phyloP scores from a whole-genome alignment of 2,329 filamentous ascomycete species.

The Huntiella bhutanensis region DNA sequence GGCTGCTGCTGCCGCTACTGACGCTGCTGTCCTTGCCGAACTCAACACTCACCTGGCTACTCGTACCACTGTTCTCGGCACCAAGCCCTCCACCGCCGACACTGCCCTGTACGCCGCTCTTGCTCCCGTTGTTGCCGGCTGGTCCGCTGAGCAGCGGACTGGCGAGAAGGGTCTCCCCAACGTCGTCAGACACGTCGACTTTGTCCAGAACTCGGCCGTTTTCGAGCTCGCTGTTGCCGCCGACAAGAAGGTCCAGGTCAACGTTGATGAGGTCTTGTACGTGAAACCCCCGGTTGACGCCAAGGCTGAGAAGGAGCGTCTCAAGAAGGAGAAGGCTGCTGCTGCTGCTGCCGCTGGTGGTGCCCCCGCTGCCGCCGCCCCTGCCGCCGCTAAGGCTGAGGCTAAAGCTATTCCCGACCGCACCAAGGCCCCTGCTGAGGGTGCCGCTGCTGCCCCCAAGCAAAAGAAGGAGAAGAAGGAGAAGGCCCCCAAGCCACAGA shows the following conservation, averaged over 20 bases:
- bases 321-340: conserved; percentile 88
- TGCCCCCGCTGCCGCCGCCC: conserved; percentile 15
- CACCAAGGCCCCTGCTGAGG: conserved; percentile 29
- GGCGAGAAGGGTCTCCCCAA: conserved; percentile 79
- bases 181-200: conserved; percentile 80
- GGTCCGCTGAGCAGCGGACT: conserved; percentile 72
- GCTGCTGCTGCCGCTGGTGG: conserved; percentile 32
- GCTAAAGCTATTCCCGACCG: conserved; percentile 36
- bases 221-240: conserved; percentile 51
- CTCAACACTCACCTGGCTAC: conserved; percentile 77
- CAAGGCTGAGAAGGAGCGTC: conserved; percentile 87
- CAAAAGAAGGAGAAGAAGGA: conserved; percentile 77
- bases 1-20: conserved; percentile 24
- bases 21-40: conserved; percentile 47
- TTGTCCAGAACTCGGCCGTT: conserved; percentile 76
- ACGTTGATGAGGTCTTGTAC: conserved; percentile 64
- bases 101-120: conserved; percentile 65
- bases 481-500: conserved; percentile 60
- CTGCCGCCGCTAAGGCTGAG: conserved; percentile 25
- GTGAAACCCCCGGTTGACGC: conserved; percentile 77
- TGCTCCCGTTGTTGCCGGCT: conserved; percentile 55
- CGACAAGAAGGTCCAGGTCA: conserved; percentile 57
- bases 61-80: conserved; percentile 73
- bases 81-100: conserved; percentile 77
- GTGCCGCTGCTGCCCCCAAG: conserved; percentile 22